Evolutionary conservation across 176 grass and related monocot species (phyloP).

Genomic region (Triticum dicoccoides): DNA sequence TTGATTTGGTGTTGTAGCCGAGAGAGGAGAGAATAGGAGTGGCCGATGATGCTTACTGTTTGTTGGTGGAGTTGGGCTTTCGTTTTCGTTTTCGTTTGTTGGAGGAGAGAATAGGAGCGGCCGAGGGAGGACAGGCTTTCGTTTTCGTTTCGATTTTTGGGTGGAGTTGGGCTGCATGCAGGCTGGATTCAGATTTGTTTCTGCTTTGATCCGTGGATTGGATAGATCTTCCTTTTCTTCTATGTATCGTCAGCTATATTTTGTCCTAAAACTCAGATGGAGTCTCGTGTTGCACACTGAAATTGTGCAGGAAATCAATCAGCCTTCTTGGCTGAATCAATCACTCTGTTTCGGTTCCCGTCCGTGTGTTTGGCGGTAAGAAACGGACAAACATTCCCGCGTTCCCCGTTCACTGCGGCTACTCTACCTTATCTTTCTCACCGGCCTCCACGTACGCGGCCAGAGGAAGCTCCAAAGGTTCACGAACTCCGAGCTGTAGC

Average conservation of each 20-base stretch:
- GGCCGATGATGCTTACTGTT: too few species aligned
- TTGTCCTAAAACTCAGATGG: neutral
- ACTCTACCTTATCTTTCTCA: neutral
- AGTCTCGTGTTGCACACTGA: too few species aligned
- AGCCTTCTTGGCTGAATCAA: neutral
- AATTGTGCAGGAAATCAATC: neutral
- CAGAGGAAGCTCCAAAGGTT: neutral
- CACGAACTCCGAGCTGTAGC: neutral
- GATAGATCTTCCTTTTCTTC: neutral
- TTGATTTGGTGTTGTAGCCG: too few species aligned
- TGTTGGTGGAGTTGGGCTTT: too few species aligned
- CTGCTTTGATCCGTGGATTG: neutral
- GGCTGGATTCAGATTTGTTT: neutral
- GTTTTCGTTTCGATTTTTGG: too few species aligned
- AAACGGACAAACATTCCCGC: neutral
- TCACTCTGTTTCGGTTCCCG: neutral
- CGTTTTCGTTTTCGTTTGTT: too few species aligned
- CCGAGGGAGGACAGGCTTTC: too few species aligned
- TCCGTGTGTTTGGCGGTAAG: neutral
- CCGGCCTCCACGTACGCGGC: too few species aligned
- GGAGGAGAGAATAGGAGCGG: too few species aligned
- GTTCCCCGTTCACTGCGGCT: too few species aligned
- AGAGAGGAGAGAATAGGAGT: too few species aligned
- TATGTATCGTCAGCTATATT: neutral
- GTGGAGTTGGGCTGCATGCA: too few species aligned